phyloP scores from a whole-genome alignment of 495 filamentous ascomycete genomes.

The Parmelia sp. region DNA sequence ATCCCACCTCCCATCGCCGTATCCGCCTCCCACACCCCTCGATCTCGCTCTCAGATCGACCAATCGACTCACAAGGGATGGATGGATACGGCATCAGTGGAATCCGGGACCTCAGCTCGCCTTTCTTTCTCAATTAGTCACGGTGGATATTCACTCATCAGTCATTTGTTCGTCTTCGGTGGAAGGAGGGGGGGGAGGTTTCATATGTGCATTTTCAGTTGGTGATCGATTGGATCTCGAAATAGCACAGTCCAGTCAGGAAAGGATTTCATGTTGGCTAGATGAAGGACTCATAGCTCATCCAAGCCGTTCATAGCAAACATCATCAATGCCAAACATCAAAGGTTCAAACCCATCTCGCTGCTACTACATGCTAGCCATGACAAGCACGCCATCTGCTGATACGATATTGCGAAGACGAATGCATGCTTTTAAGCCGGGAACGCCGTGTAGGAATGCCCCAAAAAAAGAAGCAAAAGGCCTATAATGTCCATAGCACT shows the following conservation, averaged over 20 bases:
- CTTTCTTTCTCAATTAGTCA: not conserved
- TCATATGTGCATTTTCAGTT: not conserved
- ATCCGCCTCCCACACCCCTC: not conserved
- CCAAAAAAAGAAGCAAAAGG: not conserved
- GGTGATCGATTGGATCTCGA: not conserved
- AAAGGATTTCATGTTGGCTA: not conserved
- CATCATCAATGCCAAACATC: not conserved
- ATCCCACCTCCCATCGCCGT: not conserved
- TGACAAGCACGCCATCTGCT: not conserved
- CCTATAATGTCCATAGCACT: not conserved
- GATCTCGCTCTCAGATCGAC: slow-evolving; percentile 1
- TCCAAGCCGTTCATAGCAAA: not conserved
- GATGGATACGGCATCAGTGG: not conserved
- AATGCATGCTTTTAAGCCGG: slow-evolving; percentile 1
- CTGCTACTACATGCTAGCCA: not conserved
- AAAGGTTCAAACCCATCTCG: not conserved
- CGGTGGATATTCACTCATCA: too few relatives aligned
- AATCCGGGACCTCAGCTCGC: not conserved
- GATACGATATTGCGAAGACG: not conserved
- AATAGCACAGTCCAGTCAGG: not conserved
- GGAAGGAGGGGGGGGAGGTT: too few relatives aligned
- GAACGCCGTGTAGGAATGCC: not conserved
- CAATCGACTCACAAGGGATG: too few relatives aligned
- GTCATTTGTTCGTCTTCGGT: not conserved
- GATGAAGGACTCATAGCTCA: not conserved